phyloP scores from a whole-genome alignment of 805 yeast species.

The Clavispora carvajalis region DNA sequence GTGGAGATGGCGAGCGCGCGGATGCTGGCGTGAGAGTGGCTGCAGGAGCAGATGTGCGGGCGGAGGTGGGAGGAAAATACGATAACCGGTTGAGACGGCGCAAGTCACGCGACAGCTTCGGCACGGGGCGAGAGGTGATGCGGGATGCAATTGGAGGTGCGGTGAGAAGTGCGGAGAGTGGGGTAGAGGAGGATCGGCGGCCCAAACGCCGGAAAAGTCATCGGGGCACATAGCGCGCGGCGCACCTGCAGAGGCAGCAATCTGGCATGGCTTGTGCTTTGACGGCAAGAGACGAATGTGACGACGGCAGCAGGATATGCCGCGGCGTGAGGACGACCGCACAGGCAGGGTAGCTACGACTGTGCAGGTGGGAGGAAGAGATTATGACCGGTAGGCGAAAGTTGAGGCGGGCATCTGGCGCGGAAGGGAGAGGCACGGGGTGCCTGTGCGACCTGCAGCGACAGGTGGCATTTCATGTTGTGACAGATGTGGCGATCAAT shows the following conservation, averaged over 20 bases:
- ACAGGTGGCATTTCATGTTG: not conserved
- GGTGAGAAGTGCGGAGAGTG: not conserved
- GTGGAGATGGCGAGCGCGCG: not conserved
- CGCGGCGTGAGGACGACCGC: no score
- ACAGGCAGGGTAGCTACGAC: no score
- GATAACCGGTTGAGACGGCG: constrained; percentile 16
- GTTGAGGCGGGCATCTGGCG: no score
- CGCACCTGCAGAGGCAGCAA: not conserved
- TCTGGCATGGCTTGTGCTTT: not conserved
- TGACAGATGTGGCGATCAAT: not conserved
- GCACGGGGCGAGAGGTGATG: not conserved
- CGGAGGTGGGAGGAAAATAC: constrained; percentile 14
- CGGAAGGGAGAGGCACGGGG: not conserved
- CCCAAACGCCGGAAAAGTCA: constrained; percentile 5
- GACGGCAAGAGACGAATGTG: no score
- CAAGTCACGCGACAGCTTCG: constrained; percentile 3
- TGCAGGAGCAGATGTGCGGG: not conserved
- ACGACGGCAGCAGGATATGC: no score
- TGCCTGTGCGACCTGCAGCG: not conserved
- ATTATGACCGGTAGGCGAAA: no score
- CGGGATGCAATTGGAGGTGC: not conserved
- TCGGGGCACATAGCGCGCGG: constrained; percentile 1
- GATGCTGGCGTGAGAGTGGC: not conserved
- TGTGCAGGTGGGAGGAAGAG: not conserved
- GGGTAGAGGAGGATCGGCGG: constrained; percentile 6